phyloP scores from a whole-genome alignment of 2,329 filamentous ascomycete genomes.

The Didymella sp. region DNA sequence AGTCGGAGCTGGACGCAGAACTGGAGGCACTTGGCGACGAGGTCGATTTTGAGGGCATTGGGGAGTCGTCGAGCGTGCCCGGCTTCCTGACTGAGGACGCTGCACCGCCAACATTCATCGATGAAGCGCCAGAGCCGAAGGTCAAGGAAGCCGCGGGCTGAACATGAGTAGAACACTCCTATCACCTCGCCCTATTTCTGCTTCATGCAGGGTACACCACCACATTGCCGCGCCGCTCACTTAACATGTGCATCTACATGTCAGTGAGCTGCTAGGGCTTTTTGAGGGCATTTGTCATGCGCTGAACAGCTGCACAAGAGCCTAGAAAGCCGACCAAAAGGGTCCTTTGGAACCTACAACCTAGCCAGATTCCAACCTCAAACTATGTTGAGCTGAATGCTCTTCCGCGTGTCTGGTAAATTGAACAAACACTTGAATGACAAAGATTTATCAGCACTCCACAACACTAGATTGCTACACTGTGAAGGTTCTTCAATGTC shows the following conservation, averaged over 20 bases:
- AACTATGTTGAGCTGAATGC: too few relatives aligned
- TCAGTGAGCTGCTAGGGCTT: too few relatives aligned
- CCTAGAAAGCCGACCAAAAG: too few relatives aligned
- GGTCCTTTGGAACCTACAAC: too few relatives aligned
- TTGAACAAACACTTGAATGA: too few relatives aligned
- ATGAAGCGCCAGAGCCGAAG: slow-evolving; percentile 82
- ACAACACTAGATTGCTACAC: too few relatives aligned
- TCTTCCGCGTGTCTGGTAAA: too few relatives aligned
- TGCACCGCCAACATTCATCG: slow-evolving; percentile 83
- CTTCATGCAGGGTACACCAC: not conserved
- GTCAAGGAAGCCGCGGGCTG: slow-evolving; percentile 79
- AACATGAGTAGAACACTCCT: slow-evolving; percentile 17
- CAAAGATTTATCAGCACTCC: too few relatives aligned
- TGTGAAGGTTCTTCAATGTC: too few relatives aligned
- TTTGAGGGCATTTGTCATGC: too few relatives aligned
- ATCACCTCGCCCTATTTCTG: not conserved
- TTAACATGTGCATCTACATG: not conserved
- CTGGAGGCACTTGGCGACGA: slow-evolving; percentile 93
- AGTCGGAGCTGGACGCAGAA: slow-evolving; percentile 95
- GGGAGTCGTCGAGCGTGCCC: slow-evolving; percentile 68
- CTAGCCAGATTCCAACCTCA: too few relatives aligned
- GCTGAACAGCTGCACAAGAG: too few relatives aligned
- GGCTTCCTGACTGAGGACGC: slow-evolving; percentile 90
- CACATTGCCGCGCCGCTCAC: not conserved
- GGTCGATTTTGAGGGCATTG: slow-evolving; percentile 81